phyloP scores from a whole-genome alignment of 192 early-diverging fungal species.

The Mortierella antarctica region DNA sequence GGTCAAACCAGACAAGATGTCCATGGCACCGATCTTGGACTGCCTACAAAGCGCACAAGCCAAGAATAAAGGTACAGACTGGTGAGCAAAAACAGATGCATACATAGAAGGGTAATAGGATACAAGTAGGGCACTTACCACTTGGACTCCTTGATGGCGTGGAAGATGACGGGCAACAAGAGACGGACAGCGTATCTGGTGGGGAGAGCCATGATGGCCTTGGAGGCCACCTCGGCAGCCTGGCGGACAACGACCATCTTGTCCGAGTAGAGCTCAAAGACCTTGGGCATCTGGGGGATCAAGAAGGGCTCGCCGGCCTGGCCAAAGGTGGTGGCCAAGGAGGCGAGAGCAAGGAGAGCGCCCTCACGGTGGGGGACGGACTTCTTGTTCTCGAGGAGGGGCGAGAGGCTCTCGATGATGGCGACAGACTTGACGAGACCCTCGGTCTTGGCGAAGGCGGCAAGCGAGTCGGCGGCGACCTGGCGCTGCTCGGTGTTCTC shows the following conservation, averaged over 20 bases:
- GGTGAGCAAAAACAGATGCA: background rate
- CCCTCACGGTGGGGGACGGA: slow-evolving; percentile 69
- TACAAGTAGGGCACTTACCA: slow-evolving; percentile 26
- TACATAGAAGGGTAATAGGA: slow-evolving; percentile 61
- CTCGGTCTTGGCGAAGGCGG: slow-evolving; percentile 70
- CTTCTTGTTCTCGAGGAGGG: slow-evolving; percentile 80
- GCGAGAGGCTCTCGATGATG: slow-evolving; percentile 66
- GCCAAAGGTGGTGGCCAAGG: slow-evolving; percentile 66
- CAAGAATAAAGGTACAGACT: background rate
- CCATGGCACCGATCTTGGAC: slow-evolving; percentile 68
- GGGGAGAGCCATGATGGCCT: slow-evolving; percentile 54
- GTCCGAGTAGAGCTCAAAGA: slow-evolving; percentile 71
- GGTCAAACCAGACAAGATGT: slow-evolving; percentile 58
- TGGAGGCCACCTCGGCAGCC: slow-evolving; percentile 58
- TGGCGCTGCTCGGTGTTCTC: slow-evolving; percentile 61
- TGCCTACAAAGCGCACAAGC: slow-evolving; percentile 64
- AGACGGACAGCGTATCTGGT: slow-evolving; percentile 59
- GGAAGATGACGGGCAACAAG: slow-evolving; percentile 65
- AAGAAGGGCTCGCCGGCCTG: slow-evolving; percentile 75
- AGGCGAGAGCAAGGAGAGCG: slow-evolving; percentile 66
- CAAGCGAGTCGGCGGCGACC: slow-evolving; percentile 68
- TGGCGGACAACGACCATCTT: slow-evolving; percentile 59
- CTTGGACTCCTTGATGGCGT: slow-evolving; percentile 60
- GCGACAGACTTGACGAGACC: slow-evolving; percentile 66
- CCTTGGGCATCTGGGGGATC: slow-evolving; percentile 67